phyloP scores from a whole-genome alignment of 768 basidiomycete genomes.

The Pleurotus giganteus region DNA sequence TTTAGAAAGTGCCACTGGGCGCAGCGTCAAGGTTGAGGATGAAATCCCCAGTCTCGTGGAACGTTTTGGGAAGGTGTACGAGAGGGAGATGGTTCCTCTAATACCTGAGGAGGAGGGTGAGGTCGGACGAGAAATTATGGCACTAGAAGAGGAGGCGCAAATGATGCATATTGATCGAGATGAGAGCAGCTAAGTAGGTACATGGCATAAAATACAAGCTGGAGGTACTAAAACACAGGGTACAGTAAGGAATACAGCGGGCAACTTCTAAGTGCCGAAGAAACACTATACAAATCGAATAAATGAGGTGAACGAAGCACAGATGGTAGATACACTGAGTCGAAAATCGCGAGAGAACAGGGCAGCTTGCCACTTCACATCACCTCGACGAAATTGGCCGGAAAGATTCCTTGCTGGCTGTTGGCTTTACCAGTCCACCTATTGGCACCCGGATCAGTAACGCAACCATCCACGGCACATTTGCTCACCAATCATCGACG shows the following conservation, averaged over 20 bases:
- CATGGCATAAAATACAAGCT: too few relatives aligned
- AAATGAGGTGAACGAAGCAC: too few relatives aligned
- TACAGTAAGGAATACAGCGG: too few relatives aligned
- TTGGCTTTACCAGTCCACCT: constrained; percentile 81
- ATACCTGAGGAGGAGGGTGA: constrained; percentile 41
- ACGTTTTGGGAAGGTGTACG: constrained; percentile 46
- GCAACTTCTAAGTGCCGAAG: too few relatives aligned
- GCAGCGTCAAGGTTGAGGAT: constrained; percentile 38
- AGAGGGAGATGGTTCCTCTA: constrained; percentile 46
- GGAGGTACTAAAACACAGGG: too few relatives aligned
- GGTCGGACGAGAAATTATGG: constrained; percentile 44
- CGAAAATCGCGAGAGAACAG: too few relatives aligned
- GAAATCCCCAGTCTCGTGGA: constrained; percentile 52
- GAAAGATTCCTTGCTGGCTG: constrained; percentile 66
- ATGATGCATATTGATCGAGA: too few relatives aligned
- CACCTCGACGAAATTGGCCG: constrained; percentile 83
- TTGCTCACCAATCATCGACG: constrained; percentile 69
- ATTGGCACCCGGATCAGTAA: constrained; percentile 3
- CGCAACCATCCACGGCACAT: not conserved
- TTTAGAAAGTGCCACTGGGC: constrained; percentile 46
- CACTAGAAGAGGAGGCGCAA: constrained; percentile 43
- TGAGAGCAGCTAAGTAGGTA: too few relatives aligned
- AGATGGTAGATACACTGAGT: too few relatives aligned
- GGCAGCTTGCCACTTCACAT: too few relatives aligned
- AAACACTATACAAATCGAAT: too few relatives aligned